These are phyloP conservation scores for Coniosporium apollinis DNA, from an alignment of 495 filamentous ascomycete species.

Conservation along the genomic window DNA sequence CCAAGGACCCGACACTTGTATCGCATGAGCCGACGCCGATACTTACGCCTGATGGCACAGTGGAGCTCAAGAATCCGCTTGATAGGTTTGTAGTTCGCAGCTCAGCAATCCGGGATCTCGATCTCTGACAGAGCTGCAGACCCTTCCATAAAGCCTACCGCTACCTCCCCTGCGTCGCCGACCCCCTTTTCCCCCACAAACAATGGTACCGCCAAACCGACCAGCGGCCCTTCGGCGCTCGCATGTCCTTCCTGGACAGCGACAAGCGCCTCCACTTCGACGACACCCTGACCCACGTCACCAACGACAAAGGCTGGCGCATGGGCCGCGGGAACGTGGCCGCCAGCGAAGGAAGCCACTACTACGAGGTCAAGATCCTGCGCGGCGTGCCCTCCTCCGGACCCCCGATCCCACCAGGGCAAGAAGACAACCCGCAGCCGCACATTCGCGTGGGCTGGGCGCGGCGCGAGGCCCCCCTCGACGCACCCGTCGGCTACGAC, in stretches of 20 bases:
- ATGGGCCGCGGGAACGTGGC: conserved; percentile 81
- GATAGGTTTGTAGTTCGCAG: conserved; percentile 22
- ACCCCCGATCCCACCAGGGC: conserved; percentile 8
- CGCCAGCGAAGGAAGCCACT: conserved; percentile 78
- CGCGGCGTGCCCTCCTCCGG: conserved; percentile 40
- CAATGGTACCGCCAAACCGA: conserved; percentile 85
- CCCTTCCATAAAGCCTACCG: conserved; percentile 80
- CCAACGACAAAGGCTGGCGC: conserved; percentile 65
- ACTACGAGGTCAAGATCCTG: conserved; percentile 84
- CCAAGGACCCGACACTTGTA: conserved; percentile 21
- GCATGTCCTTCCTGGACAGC: conserved; percentile 83
- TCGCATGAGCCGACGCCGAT: conserved; percentile 23
- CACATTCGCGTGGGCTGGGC: conserved; percentile 88
- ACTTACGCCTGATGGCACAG: conserved; percentile 18
- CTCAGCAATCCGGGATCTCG: too few relatives aligned
- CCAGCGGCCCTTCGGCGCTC: conserved; percentile 57
- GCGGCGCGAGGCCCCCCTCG: conserved; percentile 73
- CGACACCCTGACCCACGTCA: conserved; percentile 39
- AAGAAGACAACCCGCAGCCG: conserved; percentile 18
- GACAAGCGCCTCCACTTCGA: conserved; percentile 61
- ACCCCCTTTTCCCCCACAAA: conserved; percentile 67
- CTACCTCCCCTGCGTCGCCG: conserved; percentile 82
- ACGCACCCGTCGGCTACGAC: conserved; percentile 88
- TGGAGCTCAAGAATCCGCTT: conserved; percentile 21
- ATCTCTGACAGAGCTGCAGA: too few relatives aligned